Base-by-base conservation (phyloP, 2,329 filamentous ascomycete genomes). In the Cercospora brassicicola region DNA sequence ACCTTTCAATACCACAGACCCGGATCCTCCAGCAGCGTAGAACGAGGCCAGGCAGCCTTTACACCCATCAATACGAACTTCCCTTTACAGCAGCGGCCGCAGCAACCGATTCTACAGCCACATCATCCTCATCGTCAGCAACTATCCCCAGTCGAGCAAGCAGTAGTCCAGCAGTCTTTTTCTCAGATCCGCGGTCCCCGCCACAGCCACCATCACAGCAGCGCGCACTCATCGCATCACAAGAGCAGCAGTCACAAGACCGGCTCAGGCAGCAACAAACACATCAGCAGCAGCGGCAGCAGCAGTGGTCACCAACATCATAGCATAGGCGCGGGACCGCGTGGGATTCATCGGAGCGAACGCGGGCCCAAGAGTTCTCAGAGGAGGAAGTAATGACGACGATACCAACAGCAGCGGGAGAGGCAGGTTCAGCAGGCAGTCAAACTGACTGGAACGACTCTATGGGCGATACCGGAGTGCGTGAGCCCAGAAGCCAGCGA, bases 101-200 rank as follows among this genome's bases (percentile, higher is more conserved):
- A 65, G 18, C 66, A 69, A n/a, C 45, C 59, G 8, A 59, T 20
- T 13, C 42, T 62, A n/a, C 67, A 65, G 33, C 59, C 36, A 26
- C 68, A 71, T 33, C 69, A 69, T 56, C 71, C 69, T 23, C 69
- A 71, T 56, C 70, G 65, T 28, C 67, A 66, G 39, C 67, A 62
- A 39, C 20, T 68, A 57, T 57, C 67, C 53, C 56, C 64, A 65
- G 33, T 57, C 39, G 66, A 69, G 51, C 68, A 68, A 60, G 53
- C 61, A 66, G 66, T 61, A 28, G 42, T 53, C 18, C 66, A 66
- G 42, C 69, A 70, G 68, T 69, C 72, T 70, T 73, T 74, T 73
- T 73, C 72, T 71, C 73, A 69, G 65, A 56, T 69, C 68, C 71
- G 73, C 68, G 73, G 71, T 69, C 67, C 70, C 65, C 69, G 72